Evolutionary conservation across 352 stramenopile genomes (phyloP), one percentile per base, ranked within the genome.

Genomic region (Globisporangium megalacanthum): DNA sequence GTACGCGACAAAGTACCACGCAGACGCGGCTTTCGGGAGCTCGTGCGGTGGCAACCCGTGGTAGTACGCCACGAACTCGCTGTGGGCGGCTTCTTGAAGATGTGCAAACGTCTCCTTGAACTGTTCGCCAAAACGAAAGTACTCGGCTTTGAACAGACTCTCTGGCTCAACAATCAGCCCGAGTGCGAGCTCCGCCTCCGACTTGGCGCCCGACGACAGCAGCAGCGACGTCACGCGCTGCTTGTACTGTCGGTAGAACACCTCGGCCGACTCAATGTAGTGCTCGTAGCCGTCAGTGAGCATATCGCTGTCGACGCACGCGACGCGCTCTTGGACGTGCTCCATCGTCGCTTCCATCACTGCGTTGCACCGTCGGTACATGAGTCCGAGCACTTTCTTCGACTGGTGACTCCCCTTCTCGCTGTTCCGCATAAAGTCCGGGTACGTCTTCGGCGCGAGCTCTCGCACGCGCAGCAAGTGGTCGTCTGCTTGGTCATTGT

Each of bases 361-460:
- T 17, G 77, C 69, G 35, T 78, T 75, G 45, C 73, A 83, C 19
- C 79, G 74, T 0, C 83, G 85, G 60, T 82, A 92, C 69, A 94
- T 79, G 29, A 86, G 75, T 3, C 85, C 85, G 8, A 93, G 61
- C 39, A 89, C 67, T 44, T 91, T 91, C 29, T 64, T 73, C 4
- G 85, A 94, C 54, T 66, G 68, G 50, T 93, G 92, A 17, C 61
- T 75, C 0, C 66, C 61, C 20, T 88, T 89, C 11, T 87, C 74
- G 7, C 62, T 68, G 44, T 88, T 94, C 35, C 82, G 64, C 83
- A 94, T 88, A 51, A 93, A 94, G 39, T 93, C 85, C 2, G 85
- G 82, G 48, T 92, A 94, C 31, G 67, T 69, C 19, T 71, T 75
- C 7, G 79, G 75, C 13, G 75, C 69, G 7, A 80, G 58, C 1